These are phyloP conservation scores for Leishmania guyanensis DNA, from an alignment of 208 protist species.

Conservation along the genomic window DNA sequence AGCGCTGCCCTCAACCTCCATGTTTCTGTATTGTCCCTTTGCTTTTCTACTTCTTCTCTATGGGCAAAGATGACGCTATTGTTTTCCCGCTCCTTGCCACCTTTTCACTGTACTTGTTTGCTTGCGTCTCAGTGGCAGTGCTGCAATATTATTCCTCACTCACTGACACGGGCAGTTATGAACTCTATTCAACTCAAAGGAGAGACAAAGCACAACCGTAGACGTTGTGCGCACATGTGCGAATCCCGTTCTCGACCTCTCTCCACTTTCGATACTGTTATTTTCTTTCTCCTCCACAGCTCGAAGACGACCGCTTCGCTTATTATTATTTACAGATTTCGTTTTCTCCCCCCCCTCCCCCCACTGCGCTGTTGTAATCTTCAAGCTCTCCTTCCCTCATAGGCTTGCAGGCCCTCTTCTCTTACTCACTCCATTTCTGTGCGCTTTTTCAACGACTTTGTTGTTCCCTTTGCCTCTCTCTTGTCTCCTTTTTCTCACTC, in stretches of 20 bases:
- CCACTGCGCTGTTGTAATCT: not conserved
- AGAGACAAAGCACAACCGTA: not conserved
- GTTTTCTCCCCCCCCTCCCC: not conserved
- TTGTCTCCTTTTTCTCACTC: not conserved
- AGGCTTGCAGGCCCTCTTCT: not conserved
- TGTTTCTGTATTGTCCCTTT: slow-evolving; percentile 5
- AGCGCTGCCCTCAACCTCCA: not conserved
- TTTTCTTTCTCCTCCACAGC: not conserved
- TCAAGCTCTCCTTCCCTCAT: not conserved
- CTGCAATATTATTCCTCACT: not conserved
- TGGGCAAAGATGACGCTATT: not conserved
- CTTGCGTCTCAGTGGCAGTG: not conserved
- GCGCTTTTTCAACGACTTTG: slow-evolving; percentile 1
- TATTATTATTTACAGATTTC: slow-evolving; percentile 1
- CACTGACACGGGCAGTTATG: not conserved
- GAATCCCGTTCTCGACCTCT: not conserved
- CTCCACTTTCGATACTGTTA: not conserved
- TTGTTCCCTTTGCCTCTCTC: not conserved
- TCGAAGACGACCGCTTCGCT: not conserved
- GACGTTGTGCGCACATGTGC: slow-evolving; percentile 1
- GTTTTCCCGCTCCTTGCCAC: not conserved
- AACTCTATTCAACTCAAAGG: not conserved
- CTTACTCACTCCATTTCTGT: not conserved
- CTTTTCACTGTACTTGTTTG: not conserved
- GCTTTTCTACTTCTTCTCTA: slow-evolving; percentile 6